Conservation (phyloP, 345 rosid genomes). For the Linum trigynum region DNA sequence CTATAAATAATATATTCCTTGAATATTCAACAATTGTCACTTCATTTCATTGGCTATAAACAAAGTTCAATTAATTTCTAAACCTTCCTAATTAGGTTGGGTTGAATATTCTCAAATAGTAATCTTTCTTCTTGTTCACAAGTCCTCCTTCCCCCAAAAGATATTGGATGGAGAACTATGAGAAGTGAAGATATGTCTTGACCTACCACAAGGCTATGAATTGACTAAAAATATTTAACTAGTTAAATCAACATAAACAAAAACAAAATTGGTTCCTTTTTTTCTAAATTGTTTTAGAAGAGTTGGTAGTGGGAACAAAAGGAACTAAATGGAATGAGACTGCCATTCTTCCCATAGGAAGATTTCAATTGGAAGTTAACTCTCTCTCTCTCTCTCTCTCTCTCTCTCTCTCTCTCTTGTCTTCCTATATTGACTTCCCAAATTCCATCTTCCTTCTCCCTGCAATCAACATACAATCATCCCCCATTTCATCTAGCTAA, state of each 20-base stretch:
- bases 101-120: no score
- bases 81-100: no score
- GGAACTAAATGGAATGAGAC: conserved; percentile 5
- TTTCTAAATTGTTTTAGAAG: neutral
- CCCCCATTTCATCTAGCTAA: neutral
- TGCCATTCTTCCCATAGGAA: conserved; percentile 1
- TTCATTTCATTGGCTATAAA: neutral
- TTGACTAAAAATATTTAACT: neutral
- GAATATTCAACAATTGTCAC: no score
- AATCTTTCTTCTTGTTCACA: no score
- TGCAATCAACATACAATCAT: conserved; percentile 1
- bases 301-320: neutral
- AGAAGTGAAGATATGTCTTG: neutral
- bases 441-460: neutral
- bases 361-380: conserved; percentile 43
- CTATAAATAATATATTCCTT: no score
- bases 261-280: no score
- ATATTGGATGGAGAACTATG: no score
- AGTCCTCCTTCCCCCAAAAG: no score
- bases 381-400: no score
- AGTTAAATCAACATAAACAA: neutral
- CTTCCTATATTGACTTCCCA: conserved; percentile 19
- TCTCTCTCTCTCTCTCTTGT: neutral
- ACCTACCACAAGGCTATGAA: neutral
- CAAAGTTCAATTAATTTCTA: no score